phyloP scores from a whole-genome alignment of 2,329 filamentous ascomycete genomes.

The Fusarium denticulatum region DNA sequence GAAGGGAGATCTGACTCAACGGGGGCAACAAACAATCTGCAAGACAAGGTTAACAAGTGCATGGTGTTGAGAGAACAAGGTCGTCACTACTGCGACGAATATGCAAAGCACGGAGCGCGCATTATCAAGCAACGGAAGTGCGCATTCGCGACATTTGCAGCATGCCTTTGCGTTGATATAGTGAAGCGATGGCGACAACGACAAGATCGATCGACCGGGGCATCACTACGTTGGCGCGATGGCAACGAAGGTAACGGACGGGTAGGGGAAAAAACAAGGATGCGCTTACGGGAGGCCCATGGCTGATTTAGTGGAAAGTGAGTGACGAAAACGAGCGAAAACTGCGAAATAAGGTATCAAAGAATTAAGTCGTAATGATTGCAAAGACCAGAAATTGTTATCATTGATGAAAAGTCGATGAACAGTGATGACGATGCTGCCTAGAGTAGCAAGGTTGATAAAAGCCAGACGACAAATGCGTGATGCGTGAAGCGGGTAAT shows the following conservation, averaged over 20 bases:
- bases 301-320: slow-evolving; percentile 24
- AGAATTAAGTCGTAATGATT: background rate
- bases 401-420: slow-evolving; percentile 18
- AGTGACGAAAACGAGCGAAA: slow-evolving; percentile 18
- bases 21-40: slow-evolving; percentile 58
- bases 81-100: slow-evolving; percentile 19
- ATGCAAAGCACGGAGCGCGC: slow-evolving; percentile 20
- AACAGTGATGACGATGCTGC: slow-evolving; percentile 33
- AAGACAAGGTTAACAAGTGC: slow-evolving; percentile 27
- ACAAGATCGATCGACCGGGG: slow-evolving; percentile 39
- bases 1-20: slow-evolving; percentile 55
- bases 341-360: background rate
- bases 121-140: slow-evolving; percentile 18
- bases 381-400: background rate
- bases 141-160: slow-evolving; percentile 25
- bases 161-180: slow-evolving; percentile 29
- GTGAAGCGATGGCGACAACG: slow-evolving; percentile 27
- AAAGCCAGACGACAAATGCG: slow-evolving; percentile 26
- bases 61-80: slow-evolving; percentile 7
- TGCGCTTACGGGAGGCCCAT: slow-evolving; percentile 62
- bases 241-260: slow-evolving; percentile 17
- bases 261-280: slow-evolving; percentile 22
- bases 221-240: slow-evolving; percentile 35
- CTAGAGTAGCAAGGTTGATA: slow-evolving; percentile 16
- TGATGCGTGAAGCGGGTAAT: slow-evolving; percentile 37